Evolutionary conservation across 345 rosid species (phyloP).

Genomic region (Gossypium raimondii): DNA sequence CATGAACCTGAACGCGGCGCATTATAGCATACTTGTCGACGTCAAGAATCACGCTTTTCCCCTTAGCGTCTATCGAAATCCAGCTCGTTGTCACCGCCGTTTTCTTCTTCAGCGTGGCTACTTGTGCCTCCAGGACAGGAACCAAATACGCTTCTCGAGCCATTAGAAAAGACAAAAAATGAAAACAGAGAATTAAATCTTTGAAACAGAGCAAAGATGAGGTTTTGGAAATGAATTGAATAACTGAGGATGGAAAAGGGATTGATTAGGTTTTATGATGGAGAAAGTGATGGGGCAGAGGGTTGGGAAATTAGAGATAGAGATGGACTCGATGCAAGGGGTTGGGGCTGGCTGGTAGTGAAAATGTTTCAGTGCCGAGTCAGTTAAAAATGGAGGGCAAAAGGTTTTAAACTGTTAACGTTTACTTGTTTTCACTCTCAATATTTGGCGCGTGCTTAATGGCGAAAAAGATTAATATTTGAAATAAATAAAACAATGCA

Average conservation of each 20-base stretch:
- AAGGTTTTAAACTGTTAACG: neutral
- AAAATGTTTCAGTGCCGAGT: neutral
- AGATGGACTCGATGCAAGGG: neutral
- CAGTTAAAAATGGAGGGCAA: neutral
- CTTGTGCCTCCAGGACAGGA: conserved; percentile 25
- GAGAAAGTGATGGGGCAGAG: neutral
- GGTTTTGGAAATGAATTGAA: neutral
- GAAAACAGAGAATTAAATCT: neutral
- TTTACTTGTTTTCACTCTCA: neutral
- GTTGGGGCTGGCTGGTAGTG: neutral
- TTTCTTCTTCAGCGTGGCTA: conserved; percentile 32
- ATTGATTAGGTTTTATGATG: neutral
- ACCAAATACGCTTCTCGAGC: conserved; percentile 17
- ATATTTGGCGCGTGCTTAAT: neutral
- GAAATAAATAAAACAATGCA: too few relatives aligned
- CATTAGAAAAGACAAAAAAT: neutral
- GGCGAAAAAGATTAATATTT: neutral
- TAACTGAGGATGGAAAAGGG: neutral
- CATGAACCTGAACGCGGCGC: conserved; percentile 54
- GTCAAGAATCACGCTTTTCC: conserved; percentile 35
- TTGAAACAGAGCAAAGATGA: neutral
- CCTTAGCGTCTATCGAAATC: conserved; percentile 34
- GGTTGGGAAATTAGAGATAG: neutral
- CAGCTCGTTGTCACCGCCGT: conserved; percentile 38
- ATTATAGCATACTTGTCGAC: conserved; percentile 51